Percentiles rank a stretch among this genome's conserved stretches.
Conservation (phyloP, 1,284 basidiomycete genomes). For the Cryptococcus deneoformans region DNA sequence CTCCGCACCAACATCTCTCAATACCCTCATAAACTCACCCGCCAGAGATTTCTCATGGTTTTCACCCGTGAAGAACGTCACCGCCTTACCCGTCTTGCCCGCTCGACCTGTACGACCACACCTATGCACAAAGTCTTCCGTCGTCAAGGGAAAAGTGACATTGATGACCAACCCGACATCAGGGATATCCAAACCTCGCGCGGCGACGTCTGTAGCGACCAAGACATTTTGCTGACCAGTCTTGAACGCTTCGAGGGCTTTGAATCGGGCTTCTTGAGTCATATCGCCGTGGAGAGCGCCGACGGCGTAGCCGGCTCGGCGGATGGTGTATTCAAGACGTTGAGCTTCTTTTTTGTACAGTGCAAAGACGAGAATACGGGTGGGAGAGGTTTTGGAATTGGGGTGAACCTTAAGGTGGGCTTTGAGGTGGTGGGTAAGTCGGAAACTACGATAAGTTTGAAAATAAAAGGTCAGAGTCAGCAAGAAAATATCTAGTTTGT, state of each 20-base stretch:
- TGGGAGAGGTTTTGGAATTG: constrained; percentile 37
- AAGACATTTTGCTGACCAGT: constrained; percentile 76
- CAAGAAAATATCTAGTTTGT: not conserved
- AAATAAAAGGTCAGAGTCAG: constrained; percentile 23
- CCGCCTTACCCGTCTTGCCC: constrained; percentile 83
- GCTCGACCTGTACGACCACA: constrained; percentile 96
- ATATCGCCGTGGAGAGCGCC: constrained; percentile 83
- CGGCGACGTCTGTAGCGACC: constrained; percentile 97
- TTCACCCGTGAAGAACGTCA: constrained; percentile 84
- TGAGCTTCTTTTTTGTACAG: constrained; percentile 92
- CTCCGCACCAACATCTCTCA: constrained; percentile 77
- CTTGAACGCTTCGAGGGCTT: constrained; percentile 87
- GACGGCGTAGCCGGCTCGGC: constrained; percentile 77
- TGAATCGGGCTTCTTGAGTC: constrained; percentile 80
- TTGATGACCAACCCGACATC: constrained; percentile 90
- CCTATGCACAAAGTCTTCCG: constrained; percentile 89
- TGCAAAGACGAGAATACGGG: constrained; percentile 88
- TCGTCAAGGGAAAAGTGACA: constrained; percentile 80
- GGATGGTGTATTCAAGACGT: constrained; percentile 78
- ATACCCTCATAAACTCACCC: constrained; percentile 88
- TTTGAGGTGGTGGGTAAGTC: constrained; percentile 64
- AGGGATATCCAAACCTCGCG: constrained; percentile 94
- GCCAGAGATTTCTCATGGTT: constrained; percentile 72
- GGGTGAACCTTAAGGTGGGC: constrained; percentile 59
- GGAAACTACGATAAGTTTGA: constrained; percentile 54